A percentile compares a stretch with the other conserved stretches of the same genome.
phyloP scores from a whole-genome alignment of 2,329 filamentous ascomycete species.

The Penicillium thymicola region DNA sequence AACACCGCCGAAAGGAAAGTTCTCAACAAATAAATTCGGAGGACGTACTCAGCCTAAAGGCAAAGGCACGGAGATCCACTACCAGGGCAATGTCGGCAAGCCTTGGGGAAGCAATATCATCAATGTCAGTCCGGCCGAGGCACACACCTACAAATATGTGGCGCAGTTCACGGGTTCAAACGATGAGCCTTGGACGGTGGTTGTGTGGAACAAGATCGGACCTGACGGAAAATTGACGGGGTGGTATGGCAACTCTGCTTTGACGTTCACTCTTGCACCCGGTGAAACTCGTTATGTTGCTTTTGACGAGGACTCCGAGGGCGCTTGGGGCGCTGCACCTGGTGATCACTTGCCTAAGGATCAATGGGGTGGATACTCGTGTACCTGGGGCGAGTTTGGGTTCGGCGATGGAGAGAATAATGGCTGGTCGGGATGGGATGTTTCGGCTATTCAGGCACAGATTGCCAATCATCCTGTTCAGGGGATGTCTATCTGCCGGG shows the following conservation, averaged over 20 bases:
- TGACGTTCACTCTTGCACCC: constrained; percentile 31
- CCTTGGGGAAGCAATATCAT: constrained; percentile 44
- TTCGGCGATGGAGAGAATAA: constrained; percentile 34
- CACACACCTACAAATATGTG: constrained; percentile 38
- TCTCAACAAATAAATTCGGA: constrained; percentile 32
- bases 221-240: constrained; percentile 35
- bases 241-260: constrained; percentile 36
- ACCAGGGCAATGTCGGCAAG: constrained; percentile 37
- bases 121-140: constrained; percentile 29
- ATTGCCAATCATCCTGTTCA: constrained; percentile 27
- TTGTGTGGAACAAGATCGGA: constrained; percentile 42
- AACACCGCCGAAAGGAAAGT: constrained; percentile 17
- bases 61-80: constrained; percentile 24
- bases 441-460: constrained; percentile 41
- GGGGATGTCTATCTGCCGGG: constrained; percentile 35
- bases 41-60: constrained; percentile 23
- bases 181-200: constrained; percentile 32
- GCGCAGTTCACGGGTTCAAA: constrained; percentile 32
- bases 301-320: constrained; percentile 39
- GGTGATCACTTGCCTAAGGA: constrained; percentile 29
- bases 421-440: constrained; percentile 41
- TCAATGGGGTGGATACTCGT: constrained; percentile 32
- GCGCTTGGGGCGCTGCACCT: constrained; percentile 34
- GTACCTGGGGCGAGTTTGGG: constrained; percentile 41
- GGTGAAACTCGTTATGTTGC: constrained; percentile 37